Conservation (phyloP, 2,329 filamentous ascomycete genomes). For the Xylogone sp. region DNA sequence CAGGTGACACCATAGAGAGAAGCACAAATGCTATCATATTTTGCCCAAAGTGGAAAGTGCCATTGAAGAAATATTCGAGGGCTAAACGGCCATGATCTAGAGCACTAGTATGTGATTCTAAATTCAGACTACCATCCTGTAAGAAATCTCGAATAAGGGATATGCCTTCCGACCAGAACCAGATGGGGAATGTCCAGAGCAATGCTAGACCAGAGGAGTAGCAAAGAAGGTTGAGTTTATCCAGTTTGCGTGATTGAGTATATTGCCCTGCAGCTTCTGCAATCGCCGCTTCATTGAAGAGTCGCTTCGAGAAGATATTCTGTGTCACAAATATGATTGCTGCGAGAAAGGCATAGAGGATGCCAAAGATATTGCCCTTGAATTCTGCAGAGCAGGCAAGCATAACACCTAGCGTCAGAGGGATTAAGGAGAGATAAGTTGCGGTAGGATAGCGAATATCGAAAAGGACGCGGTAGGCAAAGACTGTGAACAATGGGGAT, state of each 20-base stretch:
- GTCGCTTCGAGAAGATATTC: slow-evolving; percentile 96
- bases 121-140: slow-evolving; percentile 71
- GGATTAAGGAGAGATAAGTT: slow-evolving; percentile 87
- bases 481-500: slow-evolving; percentile 89
- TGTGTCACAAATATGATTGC: slow-evolving; percentile 95
- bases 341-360: slow-evolving; percentile 83
- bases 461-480: slow-evolving; percentile 88
- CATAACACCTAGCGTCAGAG: slow-evolving; percentile 90
- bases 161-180: slow-evolving; percentile 88
- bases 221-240: slow-evolving; percentile 94
- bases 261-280: slow-evolving; percentile 71
- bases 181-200: slow-evolving; percentile 81
- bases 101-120: slow-evolving; percentile 56
- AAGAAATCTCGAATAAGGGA: slow-evolving; percentile 73
- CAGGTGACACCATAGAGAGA: slow-evolving; percentile 88
- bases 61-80: slow-evolving; percentile 95
- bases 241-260: slow-evolving; percentile 70
- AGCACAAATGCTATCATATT: slow-evolving; percentile 94
- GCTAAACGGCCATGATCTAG: slow-evolving; percentile 70
- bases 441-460: slow-evolving; percentile 81
- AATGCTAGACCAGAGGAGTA: slow-evolving; percentile 97
- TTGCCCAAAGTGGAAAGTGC: slow-evolving; percentile 92
- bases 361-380: slow-evolving; percentile 83
- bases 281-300: slow-evolving; percentile 91
- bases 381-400: slow-evolving; percentile 92